A percentile compares a stretch with the other conserved stretches of the same genome.
Conservation (phyloP, 768 basidiomycete genomes). For the Tricholoma matsutake region DNA sequence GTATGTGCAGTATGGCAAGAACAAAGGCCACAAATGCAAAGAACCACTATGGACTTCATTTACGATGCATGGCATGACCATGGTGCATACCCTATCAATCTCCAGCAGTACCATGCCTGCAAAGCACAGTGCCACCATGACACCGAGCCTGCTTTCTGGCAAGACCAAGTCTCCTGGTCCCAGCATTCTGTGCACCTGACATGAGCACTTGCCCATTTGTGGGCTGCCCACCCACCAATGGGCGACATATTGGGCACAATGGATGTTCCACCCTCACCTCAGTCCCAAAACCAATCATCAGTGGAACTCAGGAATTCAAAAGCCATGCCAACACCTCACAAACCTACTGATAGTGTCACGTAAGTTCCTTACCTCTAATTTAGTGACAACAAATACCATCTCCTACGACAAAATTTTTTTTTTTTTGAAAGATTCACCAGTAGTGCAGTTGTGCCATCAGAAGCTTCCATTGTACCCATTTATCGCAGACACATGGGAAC, state of each 20-base stretch:
- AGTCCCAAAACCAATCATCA: conserved; percentile 14
- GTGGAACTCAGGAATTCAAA: conserved; percentile 22
- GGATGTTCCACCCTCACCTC: conserved; percentile 17
- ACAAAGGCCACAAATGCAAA: conserved; percentile 56
- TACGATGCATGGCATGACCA: conserved; percentile 27
- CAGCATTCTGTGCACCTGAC: conserved; percentile 23
- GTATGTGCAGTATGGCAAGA: conserved; percentile 47
- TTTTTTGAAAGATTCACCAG: no score
- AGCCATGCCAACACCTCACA: conserved; percentile 26
- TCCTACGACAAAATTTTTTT: conserved; percentile 81
- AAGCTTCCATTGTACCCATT: conserved; percentile 60
- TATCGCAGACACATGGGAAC: conserved; percentile 30
- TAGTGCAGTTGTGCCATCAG: conserved; percentile 54
- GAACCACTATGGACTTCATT: conserved; percentile 29
- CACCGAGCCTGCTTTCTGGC: conserved; percentile 23
- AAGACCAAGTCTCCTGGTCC: conserved; percentile 22
- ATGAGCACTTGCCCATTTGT: conserved; percentile 20
- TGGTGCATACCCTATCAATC: conserved; percentile 37
- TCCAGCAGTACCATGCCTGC: conserved; percentile 19
- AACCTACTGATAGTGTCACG: conserved; percentile 53
- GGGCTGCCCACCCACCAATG: conserved; percentile 11
- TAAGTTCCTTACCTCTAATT: conserved; percentile 30
- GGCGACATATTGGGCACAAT: conserved; percentile 9
- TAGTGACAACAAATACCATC: conserved; percentile 84
- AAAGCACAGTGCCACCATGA: conserved; percentile 5